phyloP scores from a whole-genome alignment of 768 basidiomycete genomes.

The Hemileccinum rubropunctum region DNA sequence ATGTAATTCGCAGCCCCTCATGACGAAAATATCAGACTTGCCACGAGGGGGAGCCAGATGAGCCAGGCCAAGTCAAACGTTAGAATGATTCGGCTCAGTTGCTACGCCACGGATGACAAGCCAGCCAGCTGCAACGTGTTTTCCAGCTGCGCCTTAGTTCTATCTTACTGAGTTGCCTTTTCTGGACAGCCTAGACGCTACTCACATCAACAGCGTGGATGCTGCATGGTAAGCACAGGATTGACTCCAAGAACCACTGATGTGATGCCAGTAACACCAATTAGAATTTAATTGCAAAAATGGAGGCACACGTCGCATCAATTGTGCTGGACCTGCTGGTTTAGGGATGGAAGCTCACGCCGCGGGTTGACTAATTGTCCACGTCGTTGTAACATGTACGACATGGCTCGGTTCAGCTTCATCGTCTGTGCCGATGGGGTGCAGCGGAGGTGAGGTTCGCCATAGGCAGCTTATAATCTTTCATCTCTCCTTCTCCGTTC shows the following conservation, averaged over 20 bases:
- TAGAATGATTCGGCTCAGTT: conserved; percentile 10
- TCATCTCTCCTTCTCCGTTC: not conserved
- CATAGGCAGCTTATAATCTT: conserved; percentile 20
- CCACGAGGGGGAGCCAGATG: conserved; percentile 20
- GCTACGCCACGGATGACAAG: conserved; percentile 8
- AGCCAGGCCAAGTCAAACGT: conserved; percentile 1
- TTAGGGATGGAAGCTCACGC: conserved; percentile 1
- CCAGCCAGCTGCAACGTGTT: conserved; percentile 25
- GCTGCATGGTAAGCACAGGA: conserved; percentile 23
- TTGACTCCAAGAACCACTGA: conserved; percentile 1
- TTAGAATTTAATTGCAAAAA: conserved; percentile 2
- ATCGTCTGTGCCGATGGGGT: conserved; percentile 16
- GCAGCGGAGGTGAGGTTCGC: conserved; percentile 25
- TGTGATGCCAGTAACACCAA: not conserved
- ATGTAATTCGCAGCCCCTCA: conserved; percentile 15
- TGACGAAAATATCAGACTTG: conserved; percentile 14
- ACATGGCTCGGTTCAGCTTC: conserved; percentile 3
- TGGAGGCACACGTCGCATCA: conserved; percentile 1
- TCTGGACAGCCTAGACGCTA: conserved; percentile 12
- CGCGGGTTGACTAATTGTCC: conserved; percentile 22
- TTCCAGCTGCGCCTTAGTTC: conserved; percentile 17
- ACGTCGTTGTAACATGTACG: conserved; percentile 14
- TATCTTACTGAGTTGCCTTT: conserved; percentile 28
- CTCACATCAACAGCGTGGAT: conserved; percentile 14
- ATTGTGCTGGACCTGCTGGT: conserved; percentile 15